Evolutionary conservation across 2,329 filamentous ascomycete genomes (phyloP), one percentile per base, ranked within the genome.

Genomic region (Aureobasidium sp.): DNA sequence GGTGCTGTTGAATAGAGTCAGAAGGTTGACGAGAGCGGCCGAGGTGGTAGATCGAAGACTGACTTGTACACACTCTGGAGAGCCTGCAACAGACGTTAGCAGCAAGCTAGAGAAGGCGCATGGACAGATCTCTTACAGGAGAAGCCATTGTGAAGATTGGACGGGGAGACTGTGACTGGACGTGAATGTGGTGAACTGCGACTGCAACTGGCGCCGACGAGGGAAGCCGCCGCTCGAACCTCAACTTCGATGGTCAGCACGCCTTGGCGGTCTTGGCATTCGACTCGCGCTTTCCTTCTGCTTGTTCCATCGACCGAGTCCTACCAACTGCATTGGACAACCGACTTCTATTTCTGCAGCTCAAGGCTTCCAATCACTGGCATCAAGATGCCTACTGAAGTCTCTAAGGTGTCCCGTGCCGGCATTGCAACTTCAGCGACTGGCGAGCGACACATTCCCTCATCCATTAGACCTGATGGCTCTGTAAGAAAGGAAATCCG

Each of bases 401-500:
- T 46, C 15, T 41, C 57, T 44, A 89, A 89, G 68, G 93, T 93
- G 10, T 75, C 76, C 47, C 75, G 75, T 60, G 74, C 79, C 15
- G 79, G 79, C 71, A 87, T 93, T 69, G 87, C 87, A 59, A 87
- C 92, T 72, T 83, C 86, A 56, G 74, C 76, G 66, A 89, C 85
- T 68, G 95, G 94, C 71, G 85, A 92, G 72, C 89, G 92, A 48
- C 87, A 92, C 69, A 97, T 99, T 63, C 94, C 94, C 29, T 84
- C 92, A 47, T 97, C 93, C 0, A 79, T 85, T 47, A 88, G 95
- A 61, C 78, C 94, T 27, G 94, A 99, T 72, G 94, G 94, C 63
- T 91, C 88, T 56, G 90, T 90, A n/a, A 86, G 94, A 62, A 95
- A 90, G 72, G 93, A 96, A 71, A 97, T 97, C 72, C 90, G 90